Percentiles rank a stretch among this genome's conserved stretches.
These are phyloP conservation scores for Ascochyta rabiei DNA, from an alignment of 2,329 filamentous ascomycete species.

Conservation along the genomic window DNA sequence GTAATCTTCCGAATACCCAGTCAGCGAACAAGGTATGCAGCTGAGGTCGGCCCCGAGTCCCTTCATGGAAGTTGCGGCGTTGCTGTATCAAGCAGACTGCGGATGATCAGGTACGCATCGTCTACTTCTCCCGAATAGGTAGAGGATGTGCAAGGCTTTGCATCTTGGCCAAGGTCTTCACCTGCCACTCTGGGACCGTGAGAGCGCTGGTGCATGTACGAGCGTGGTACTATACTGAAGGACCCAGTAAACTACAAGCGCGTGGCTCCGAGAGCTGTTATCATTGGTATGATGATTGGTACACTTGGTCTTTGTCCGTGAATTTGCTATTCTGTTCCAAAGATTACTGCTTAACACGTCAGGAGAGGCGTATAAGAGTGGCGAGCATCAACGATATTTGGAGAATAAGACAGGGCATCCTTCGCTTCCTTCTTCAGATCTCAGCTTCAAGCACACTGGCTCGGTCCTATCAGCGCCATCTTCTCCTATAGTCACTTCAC, in stretches of 20 bases:
- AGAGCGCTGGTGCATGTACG: slow-evolving; percentile 24
- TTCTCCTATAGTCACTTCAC: background rate
- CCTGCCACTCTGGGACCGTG: slow-evolving; percentile 36
- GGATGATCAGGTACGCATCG: slow-evolving; percentile 31
- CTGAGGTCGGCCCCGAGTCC: slow-evolving; percentile 37
- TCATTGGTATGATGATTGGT: slow-evolving; percentile 32
- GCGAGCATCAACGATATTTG: slow-evolving; percentile 10
- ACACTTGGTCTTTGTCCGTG: slow-evolving; percentile 11
- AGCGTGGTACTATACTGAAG: slow-evolving; percentile 21
- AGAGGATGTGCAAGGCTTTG: slow-evolving; percentile 24
- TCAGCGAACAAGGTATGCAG: slow-evolving; percentile 24
- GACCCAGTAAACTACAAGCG: slow-evolving; percentile 15
- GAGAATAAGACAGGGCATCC: slow-evolving; percentile 1
- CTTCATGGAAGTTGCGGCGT: slow-evolving; percentile 35
- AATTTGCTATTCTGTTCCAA: slow-evolving; percentile 4
- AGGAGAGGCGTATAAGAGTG: slow-evolving; percentile 25
- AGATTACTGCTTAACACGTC: background rate
- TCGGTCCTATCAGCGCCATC: background rate
- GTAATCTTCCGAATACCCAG: slow-evolving; percentile 28
- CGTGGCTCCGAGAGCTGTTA: slow-evolving; percentile 40
- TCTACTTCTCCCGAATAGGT: slow-evolving; percentile 18
- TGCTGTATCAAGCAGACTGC: slow-evolving; percentile 5
- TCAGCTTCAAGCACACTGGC: background rate
- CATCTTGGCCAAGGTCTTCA: slow-evolving; percentile 27
- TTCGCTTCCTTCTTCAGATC: background rate